Evolutionary conservation across 2,329 filamentous ascomycete species (phyloP).

Genomic region (Ceratocystis variospora): DNA sequence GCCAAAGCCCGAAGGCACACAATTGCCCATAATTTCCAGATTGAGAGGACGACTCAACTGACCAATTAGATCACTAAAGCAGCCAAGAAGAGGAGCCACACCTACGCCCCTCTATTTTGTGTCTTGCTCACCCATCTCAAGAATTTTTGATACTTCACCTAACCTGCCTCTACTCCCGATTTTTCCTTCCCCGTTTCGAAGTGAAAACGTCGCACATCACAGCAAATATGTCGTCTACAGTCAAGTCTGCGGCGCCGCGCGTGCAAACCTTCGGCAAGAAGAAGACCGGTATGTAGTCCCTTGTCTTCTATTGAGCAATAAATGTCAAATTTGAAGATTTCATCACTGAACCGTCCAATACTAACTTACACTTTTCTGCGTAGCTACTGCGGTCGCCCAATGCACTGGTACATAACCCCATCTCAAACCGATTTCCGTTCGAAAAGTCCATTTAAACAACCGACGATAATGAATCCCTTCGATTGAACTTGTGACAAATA

Average conservation of each 20-base stretch:
- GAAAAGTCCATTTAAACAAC: slow-evolving; percentile 8
- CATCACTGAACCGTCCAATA: neutral
- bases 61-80: slow-evolving; percentile 16
- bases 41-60: slow-evolving; percentile 9
- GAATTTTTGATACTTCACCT: slow-evolving; percentile 20
- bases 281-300: slow-evolving; percentile 46
- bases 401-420: slow-evolving; percentile 48
- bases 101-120: slow-evolving; percentile 17
- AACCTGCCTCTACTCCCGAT: slow-evolving; percentile 19
- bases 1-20: slow-evolving; percentile 19
- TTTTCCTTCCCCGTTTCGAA: slow-evolving; percentile 21
- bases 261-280: slow-evolving; percentile 99
- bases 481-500: neutral
- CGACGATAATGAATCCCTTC: slow-evolving; percentile 2
- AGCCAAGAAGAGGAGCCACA: slow-evolving; percentile 18
- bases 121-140: slow-evolving; percentile 17
- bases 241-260: slow-evolving; percentile 37
- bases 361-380: slow-evolving; percentile 4
- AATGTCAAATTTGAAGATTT: neutral
- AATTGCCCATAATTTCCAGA: slow-evolving; percentile 17
- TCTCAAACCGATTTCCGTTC: slow-evolving; percentile 8
- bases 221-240: slow-evolving; percentile 57
- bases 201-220: slow-evolving; percentile 22
- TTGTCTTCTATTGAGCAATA: neutral
- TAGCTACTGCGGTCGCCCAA: slow-evolving; percentile 69